These are phyloP conservation scores for Fusarium annulatum DNA, from an alignment of 2,329 filamentous ascomycete genomes.

Conservation along the genomic window DNA sequence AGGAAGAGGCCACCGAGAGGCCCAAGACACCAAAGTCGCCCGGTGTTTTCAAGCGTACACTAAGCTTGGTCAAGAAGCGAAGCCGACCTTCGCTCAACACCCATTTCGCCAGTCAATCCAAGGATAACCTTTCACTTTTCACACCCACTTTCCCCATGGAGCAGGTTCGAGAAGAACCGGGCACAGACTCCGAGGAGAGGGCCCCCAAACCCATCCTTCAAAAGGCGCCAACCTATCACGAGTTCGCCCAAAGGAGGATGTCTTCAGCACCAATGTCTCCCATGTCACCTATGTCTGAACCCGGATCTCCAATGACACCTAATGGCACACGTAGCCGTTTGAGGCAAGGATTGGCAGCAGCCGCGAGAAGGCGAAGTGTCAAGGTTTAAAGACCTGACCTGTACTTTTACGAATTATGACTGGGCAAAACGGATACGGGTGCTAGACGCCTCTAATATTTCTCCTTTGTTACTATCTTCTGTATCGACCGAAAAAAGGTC, in stretches of 20 bases:
- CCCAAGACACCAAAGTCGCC: conserved; percentile 55
- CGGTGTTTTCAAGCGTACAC: conserved; percentile 63
- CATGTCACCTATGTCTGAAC: conserved; percentile 45
- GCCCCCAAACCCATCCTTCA: conserved; percentile 40
- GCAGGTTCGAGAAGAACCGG: conserved; percentile 49
- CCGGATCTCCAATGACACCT: conserved; percentile 43
- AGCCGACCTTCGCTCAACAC: conserved; percentile 61
- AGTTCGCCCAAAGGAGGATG: conserved; percentile 58
- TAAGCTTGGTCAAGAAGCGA: conserved; percentile 66
- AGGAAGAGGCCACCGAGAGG: conserved; percentile 46
- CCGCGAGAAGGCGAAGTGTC: conserved; percentile 55
- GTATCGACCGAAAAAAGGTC: conserved; percentile 30
- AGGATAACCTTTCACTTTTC: conserved; percentile 47
- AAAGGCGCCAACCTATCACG: conserved; percentile 57
- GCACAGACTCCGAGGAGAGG: conserved; percentile 37
- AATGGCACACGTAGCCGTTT: conserved; percentile 42
- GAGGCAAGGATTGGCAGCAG: conserved; percentile 39
- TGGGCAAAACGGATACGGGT: conserved; percentile 32
- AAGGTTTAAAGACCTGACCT: conserved; percentile 45
- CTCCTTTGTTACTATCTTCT: conserved; percentile 35
- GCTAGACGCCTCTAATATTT: conserved; percentile 36
- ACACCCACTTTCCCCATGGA: conserved; percentile 47
- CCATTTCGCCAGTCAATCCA: conserved; percentile 49
- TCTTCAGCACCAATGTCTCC: conserved; percentile 44
- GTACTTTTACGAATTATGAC: conserved; percentile 41